Evolutionary conservation across 2,329 filamentous ascomycete species (phyloP).

Genomic region (Aspergillus quadrilineatus): DNA sequence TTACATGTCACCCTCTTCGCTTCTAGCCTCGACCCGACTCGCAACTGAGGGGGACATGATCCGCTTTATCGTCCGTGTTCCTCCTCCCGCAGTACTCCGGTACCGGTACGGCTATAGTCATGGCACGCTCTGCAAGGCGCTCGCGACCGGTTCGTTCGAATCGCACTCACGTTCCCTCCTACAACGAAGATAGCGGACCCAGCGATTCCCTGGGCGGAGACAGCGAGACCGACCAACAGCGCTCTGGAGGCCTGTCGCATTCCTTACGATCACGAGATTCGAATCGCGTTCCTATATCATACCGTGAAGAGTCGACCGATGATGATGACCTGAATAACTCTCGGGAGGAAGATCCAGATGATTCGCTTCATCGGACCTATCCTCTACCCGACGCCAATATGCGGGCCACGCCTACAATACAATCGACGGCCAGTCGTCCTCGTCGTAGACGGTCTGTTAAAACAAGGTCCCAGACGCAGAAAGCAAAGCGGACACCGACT

Average conservation of each 20-base stretch:
- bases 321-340: conserved; percentile 26
- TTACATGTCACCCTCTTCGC: not conserved
- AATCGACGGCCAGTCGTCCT: conserved; percentile 10
- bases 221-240: conserved; percentile 14
- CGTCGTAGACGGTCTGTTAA: conserved; percentile 21
- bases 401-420: conserved; percentile 9
- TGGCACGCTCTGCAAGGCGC: conserved; percentile 29
- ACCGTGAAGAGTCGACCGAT: conserved; percentile 39
- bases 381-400: conserved; percentile 11
- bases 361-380: conserved; percentile 6
- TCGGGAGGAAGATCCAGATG: conserved; percentile 15
- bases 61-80: conserved; percentile 6
- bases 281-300: conserved; percentile 28
- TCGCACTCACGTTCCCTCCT: conserved; percentile 37
- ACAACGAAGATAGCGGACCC: conserved; percentile 39
- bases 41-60: conserved; percentile 19
- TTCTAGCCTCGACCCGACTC: not conserved
- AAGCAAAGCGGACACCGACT: conserved; percentile 17
- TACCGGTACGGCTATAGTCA: conserved; percentile 14
- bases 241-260: conserved; percentile 22
- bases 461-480: conserved; percentile 22
- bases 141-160: conserved; percentile 37
- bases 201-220: conserved; percentile 27
- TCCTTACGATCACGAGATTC: conserved; percentile 34
- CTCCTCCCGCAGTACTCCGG: conserved; percentile 17